These are phyloP conservation scores for Senna tora DNA, from an alignment of 306 rosid species.

Conservation along the genomic window DNA sequence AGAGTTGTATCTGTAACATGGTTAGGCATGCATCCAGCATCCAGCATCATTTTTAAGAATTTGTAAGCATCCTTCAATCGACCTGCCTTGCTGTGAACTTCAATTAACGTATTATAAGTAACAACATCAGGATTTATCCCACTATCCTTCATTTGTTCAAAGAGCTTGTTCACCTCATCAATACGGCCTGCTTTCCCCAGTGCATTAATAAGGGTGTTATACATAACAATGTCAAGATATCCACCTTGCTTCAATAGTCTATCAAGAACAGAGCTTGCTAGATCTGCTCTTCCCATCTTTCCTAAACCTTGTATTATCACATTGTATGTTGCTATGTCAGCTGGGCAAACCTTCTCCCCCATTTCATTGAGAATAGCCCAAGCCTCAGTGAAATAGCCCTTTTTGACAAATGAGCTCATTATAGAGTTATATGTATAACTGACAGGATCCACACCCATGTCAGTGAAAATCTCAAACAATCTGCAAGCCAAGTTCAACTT, in stretches of 20 bases:
- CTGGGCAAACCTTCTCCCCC: constrained; percentile 74
- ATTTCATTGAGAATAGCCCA: constrained; percentile 73
- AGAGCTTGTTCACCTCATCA: constrained; percentile 70
- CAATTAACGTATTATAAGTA: constrained; percentile 84
- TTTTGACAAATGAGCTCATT: constrained; percentile 91
- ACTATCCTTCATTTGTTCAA: constrained; percentile 76
- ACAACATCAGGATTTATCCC: constrained; percentile 91
- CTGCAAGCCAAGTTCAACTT: constrained; percentile 85
- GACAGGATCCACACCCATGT: constrained; percentile 69
- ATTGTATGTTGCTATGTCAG: constrained; percentile 93
- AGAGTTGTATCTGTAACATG: constrained; percentile 88
- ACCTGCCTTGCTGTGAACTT: constrained; percentile 92
- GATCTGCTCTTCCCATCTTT: constrained; percentile 93
- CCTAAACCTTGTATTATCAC: constrained; percentile 91
- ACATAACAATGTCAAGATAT: constrained; percentile 89
- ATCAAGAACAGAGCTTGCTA: constrained; percentile 82
- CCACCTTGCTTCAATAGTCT: constrained; percentile 84
- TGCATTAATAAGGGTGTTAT: constrained; percentile 85
- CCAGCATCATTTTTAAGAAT: constrained; percentile 85
- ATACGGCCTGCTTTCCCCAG: constrained; percentile 86
- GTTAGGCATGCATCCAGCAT: constrained; percentile 85
- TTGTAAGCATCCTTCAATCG: constrained; percentile 79
- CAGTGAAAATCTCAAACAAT: constrained; percentile 83
- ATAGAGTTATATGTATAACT: constrained; percentile 82
- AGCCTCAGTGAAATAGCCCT: constrained; percentile 80